Evolutionary conservation across 345 rosid species (phyloP).

Genomic region (Corymbia maculata): DNA sequence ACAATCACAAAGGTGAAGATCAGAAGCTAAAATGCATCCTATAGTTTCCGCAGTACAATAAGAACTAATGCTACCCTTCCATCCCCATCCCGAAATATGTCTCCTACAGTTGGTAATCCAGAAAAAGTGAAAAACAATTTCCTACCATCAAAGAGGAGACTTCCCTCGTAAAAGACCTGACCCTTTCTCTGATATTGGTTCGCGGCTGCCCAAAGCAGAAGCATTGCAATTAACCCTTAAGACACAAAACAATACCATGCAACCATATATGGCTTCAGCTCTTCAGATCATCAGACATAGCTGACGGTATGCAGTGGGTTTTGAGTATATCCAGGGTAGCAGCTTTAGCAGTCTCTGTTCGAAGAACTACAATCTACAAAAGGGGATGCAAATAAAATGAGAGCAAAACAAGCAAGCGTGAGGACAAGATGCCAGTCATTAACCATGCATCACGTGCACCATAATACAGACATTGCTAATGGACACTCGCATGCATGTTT

Average conservation of each 20-base stretch:
- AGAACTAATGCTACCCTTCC: background rate
- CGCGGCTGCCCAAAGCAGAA: background rate
- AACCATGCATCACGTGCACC: background rate
- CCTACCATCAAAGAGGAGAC: background rate
- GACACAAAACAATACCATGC: background rate
- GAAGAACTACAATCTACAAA: conserved; percentile 50
- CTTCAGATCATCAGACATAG: conserved; percentile 59
- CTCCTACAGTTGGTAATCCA: background rate
- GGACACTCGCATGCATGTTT: background rate
- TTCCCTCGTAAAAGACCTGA: background rate
- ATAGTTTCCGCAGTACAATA: background rate
- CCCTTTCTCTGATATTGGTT: background rate
- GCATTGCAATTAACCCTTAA: background rate
- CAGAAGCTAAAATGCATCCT: background rate
- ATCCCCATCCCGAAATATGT: background rate
- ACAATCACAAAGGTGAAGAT: background rate
- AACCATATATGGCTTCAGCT: conserved; percentile 6
- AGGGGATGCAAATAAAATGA: background rate
- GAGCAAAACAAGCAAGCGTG: background rate
- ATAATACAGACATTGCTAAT: background rate
- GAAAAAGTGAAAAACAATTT: background rate
- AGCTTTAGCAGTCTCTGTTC: conserved; percentile 36
- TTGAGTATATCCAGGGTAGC: conserved; percentile 54
- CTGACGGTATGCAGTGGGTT: conserved; percentile 56
- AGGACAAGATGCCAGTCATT: background rate